These are phyloP conservation scores for Diplotaxis tenuifolia DNA, from an alignment of 345 rosid species.

Conservation along the genomic window DNA sequence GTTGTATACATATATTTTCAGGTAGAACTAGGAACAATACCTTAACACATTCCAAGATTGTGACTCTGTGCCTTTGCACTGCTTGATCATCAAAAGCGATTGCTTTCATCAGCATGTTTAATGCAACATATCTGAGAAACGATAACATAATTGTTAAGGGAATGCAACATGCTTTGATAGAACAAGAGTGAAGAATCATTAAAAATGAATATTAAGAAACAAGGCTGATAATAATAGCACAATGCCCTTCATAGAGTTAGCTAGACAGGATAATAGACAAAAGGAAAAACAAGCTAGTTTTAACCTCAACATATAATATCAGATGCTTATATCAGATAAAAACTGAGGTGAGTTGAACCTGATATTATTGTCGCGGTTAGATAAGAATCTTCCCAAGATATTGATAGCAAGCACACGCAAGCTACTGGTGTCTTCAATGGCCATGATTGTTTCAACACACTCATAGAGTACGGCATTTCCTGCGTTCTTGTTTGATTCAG, in stretches of 20 bases:
- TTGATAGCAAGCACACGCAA: slow-evolving; percentile 98
- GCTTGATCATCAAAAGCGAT: slow-evolving; percentile 88
- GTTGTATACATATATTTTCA: neutral
- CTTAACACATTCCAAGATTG: slow-evolving; percentile 98
- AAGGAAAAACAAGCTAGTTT: slow-evolving; percentile 7
- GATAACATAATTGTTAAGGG: neutral
- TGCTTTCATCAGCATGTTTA: slow-evolving; percentile 97
- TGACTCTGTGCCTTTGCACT: slow-evolving; percentile 92
- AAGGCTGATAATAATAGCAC: slow-evolving; percentile 8
- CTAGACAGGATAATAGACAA: neutral
- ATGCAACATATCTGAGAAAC: slow-evolving; percentile 80
- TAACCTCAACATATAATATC: neutral
- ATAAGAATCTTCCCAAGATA: slow-evolving; percentile 94
- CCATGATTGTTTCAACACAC: slow-evolving; percentile 97
- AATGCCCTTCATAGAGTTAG: slow-evolving; percentile 9
- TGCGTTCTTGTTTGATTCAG: slow-evolving; percentile 98
- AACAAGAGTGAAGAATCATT: slow-evolving; percentile 11
- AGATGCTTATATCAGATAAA: neutral
- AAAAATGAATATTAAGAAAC: slow-evolving; percentile 16
- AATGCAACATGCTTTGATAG: slow-evolving; percentile 70
- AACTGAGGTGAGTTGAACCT: slow-evolving; percentile 48
- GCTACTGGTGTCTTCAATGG: slow-evolving; percentile 94
- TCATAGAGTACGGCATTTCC: slow-evolving; percentile 97
- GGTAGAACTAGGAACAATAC: slow-evolving; percentile 42
- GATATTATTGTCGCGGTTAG: slow-evolving; percentile 98